A percentile compares a stretch with the other conserved stretches of the same genome.
phyloP scores from a whole-genome alignment of 2,329 filamentous ascomycete species.

The Phoma sp. region DNA sequence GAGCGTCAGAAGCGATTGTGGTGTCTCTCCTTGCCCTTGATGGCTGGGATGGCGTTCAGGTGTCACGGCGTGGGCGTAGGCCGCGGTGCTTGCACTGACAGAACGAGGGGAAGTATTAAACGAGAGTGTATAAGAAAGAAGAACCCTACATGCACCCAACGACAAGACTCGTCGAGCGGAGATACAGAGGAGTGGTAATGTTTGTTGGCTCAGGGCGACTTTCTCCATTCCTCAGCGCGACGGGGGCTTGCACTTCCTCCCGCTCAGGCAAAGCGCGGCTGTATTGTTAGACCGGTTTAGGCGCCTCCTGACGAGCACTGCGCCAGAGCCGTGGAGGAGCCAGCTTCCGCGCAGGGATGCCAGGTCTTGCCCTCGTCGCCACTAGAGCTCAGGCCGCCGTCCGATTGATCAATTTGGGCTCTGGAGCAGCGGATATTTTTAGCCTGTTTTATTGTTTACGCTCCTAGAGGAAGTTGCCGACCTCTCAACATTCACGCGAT shows the following conservation, averaged over 20 bases:
- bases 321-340: too few species aligned
- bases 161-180: constrained; percentile 14
- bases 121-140: constrained; percentile 36
- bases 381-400: constrained; percentile 24
- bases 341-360: constrained; percentile 25
- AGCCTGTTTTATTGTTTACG: constrained; percentile 17
- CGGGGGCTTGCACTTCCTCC: constrained; percentile 18
- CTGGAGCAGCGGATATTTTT: constrained; percentile 30
- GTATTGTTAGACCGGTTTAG: constrained; percentile 27
- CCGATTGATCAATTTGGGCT: constrained; percentile 28
- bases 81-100: constrained; percentile 5
- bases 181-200: constrained; percentile 16
- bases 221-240: constrained; percentile 31
- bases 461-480: constrained; percentile 1
- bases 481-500: constrained; percentile 7
- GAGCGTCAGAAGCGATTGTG: constrained; percentile 28
- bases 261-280: constrained; percentile 20
- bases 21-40: constrained; percentile 12
- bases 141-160: constrained; percentile 22
- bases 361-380: constrained; percentile 24
- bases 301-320: neutral
- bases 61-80: constrained; percentile 15
- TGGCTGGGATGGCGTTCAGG: constrained; percentile 9
- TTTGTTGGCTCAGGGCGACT: constrained; percentile 29
- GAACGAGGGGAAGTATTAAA: constrained; percentile 36